phyloP scores from a whole-genome alignment of 2,329 filamentous ascomycete species.

The Aspergillus chevalieri region DNA sequence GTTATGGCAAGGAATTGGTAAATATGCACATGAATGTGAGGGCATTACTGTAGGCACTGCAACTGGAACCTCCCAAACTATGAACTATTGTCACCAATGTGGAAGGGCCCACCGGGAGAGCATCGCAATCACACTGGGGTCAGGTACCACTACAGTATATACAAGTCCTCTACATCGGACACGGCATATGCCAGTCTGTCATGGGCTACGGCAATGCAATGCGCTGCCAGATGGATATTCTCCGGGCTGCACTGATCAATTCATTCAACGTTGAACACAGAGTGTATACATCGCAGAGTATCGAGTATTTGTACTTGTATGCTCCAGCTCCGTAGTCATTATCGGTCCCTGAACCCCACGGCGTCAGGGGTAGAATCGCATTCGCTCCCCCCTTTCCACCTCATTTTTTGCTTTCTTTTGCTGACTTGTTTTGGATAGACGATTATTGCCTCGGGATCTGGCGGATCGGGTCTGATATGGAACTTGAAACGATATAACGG shows the following conservation, averaged over 20 bases:
- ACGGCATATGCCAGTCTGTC: no score
- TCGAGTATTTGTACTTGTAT: background rate
- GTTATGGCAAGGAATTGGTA: no score
- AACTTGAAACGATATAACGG: background rate
- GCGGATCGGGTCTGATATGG: background rate
- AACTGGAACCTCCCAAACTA: background rate
- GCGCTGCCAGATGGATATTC: background rate
- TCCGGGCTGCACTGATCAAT: background rate
- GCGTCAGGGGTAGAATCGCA: constrained; percentile 2
- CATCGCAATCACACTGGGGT: background rate
- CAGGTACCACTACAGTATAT: no score
- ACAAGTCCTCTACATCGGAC: background rate
- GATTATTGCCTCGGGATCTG: background rate
- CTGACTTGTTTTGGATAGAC: background rate
- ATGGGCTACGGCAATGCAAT: background rate
- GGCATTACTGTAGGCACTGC: no score
- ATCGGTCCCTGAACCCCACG: constrained; percentile 1
- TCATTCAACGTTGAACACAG: background rate
- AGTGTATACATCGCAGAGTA: no score
- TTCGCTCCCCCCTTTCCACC: background rate
- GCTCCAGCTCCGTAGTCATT: no score
- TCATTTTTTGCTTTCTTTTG: background rate
- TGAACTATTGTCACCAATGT: background rate
- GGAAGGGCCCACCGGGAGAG: background rate
- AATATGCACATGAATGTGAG: background rate